Conservation (phyloP, 176 grass and related monocot species). For the Phoenix dactylifera region DNA sequence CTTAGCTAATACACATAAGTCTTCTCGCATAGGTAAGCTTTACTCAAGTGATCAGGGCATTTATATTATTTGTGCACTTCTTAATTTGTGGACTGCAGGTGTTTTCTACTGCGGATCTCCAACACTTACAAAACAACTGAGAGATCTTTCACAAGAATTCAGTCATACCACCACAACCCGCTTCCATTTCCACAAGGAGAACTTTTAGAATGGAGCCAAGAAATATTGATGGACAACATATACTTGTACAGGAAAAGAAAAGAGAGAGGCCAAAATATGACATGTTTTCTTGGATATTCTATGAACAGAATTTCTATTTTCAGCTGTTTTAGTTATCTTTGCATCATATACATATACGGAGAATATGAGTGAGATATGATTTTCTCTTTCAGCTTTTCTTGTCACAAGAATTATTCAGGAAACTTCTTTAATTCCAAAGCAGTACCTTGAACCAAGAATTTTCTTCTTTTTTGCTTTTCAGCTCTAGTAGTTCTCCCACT, state of each 20-base stretch:
- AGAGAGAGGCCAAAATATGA: neutral
- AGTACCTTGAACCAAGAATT: constrained; percentile 23
- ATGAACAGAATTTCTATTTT: constrained; percentile 44
- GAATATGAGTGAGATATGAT: neutral
- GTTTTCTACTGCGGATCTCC: constrained; percentile 95
- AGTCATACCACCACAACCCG: constrained; percentile 76
- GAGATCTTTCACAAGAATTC: constrained; percentile 91
- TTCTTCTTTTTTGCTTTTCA: constrained; percentile 61
- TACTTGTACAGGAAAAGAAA: constrained; percentile 49
- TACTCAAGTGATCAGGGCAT: neutral
- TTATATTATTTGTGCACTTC: constrained; percentile 10
- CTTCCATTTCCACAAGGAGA: constrained; percentile 99
- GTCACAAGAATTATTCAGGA: constrained; percentile 19
- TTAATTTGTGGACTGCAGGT: constrained; percentile 44
- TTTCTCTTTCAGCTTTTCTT: constrained; percentile 1
- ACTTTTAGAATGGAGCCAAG: constrained; percentile 48
- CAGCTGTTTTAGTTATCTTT: constrained; percentile 17
- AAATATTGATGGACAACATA: constrained; percentile 22
- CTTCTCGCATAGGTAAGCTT: constrained; percentile 68
- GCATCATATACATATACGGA: constrained; percentile 31
- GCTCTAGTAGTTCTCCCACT: constrained; percentile 14
- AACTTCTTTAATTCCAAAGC: neutral
- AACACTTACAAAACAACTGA: constrained; percentile 63
- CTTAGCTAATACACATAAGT: constrained; percentile 68
- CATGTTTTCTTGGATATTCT: constrained; percentile 6